Percentiles rank a stretch among this genome's conserved stretches.
These are phyloP conservation scores for Pulveroboletus sp. DNA, from an alignment of 768 basidiomycete species.

Conservation along the genomic window DNA sequence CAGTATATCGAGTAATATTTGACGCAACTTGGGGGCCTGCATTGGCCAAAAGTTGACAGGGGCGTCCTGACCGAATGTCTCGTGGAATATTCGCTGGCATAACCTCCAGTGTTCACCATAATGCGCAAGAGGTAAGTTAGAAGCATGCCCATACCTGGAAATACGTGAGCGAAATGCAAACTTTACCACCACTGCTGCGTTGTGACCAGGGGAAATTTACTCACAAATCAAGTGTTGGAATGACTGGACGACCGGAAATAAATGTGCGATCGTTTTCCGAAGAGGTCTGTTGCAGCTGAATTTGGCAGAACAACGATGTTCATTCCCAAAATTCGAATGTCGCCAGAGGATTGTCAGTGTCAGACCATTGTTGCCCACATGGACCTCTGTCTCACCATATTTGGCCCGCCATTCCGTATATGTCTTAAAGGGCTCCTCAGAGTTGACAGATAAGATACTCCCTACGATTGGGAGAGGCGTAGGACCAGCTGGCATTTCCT, in stretches of 20 bases:
- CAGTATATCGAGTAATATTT: conserved; percentile 6
- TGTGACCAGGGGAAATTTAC: not conserved
- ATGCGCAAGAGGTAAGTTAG: conserved; percentile 5
- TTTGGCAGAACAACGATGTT: conserved; percentile 47
- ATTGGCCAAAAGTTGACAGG: conserved; percentile 4
- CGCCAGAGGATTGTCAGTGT: conserved; percentile 29
- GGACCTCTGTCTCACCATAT: conserved; percentile 21
- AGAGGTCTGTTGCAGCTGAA: conserved; percentile 41
- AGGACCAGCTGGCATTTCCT: conserved; percentile 21
- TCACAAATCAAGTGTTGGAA: conserved; percentile 18
- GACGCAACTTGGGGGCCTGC: conserved; percentile 7
- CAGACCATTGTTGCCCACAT: not conserved
- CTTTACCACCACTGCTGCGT: not conserved
- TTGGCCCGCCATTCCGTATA: conserved; percentile 17
- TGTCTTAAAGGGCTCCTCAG: conserved; percentile 11
- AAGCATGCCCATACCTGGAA: conserved; percentile 17
- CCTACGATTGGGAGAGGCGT: conserved; percentile 19
- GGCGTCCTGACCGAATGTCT: conserved; percentile 8
- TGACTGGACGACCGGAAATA: conserved; percentile 51
- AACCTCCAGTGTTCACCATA: conserved; percentile 14
- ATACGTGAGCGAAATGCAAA: not conserved
- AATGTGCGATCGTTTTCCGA: conserved; percentile 44
- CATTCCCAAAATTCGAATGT: conserved; percentile 46
- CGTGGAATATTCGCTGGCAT: conserved; percentile 16
- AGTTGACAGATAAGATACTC: conserved; percentile 14